Evolutionary conservation across 1,139 yeast genomes (phyloP).

Genomic region (Candida smagusa): DNA sequence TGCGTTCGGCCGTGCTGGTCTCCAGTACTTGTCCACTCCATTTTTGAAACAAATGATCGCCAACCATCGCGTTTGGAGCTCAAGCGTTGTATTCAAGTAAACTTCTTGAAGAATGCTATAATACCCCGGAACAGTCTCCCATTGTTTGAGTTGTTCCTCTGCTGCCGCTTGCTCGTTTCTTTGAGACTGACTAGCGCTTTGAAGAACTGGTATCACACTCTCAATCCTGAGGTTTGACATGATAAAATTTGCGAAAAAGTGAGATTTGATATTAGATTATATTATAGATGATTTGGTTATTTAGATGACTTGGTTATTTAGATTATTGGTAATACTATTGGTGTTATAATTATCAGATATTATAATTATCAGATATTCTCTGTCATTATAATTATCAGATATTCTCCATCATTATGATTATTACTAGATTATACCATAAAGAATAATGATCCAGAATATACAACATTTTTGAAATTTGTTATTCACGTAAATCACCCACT

Average conservation of each 20-base stretch:
- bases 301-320: too few relatives aligned
- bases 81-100: constrained; percentile 55
- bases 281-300: constrained; percentile 1
- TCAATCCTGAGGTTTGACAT: constrained; percentile 14
- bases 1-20: constrained; percentile 57
- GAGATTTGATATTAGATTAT: too few relatives aligned
- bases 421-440: too few relatives aligned
- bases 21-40: constrained; percentile 82
- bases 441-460: too few relatives aligned
- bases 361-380: too few relatives aligned
- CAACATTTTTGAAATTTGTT: too few relatives aligned
- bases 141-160: constrained; percentile 61
- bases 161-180: constrained; percentile 56
- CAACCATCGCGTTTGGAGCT: constrained; percentile 75
- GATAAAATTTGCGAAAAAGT: too few relatives aligned
- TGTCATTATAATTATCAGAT: too few relatives aligned
- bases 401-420: too few relatives aligned
- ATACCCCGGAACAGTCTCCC: constrained; percentile 66
- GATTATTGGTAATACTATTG: too few relatives aligned
- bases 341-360: too few relatives aligned
- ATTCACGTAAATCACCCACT: too few relatives aligned
- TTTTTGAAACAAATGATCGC: constrained; percentile 87
- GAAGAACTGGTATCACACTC: constrained; percentile 22
- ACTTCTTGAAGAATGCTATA: constrained; percentile 57
- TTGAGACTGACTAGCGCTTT: constrained; percentile 52